phyloP scores from a whole-genome alignment of 805 yeast genomes.

The Metschnikowia santaceciliae region DNA sequence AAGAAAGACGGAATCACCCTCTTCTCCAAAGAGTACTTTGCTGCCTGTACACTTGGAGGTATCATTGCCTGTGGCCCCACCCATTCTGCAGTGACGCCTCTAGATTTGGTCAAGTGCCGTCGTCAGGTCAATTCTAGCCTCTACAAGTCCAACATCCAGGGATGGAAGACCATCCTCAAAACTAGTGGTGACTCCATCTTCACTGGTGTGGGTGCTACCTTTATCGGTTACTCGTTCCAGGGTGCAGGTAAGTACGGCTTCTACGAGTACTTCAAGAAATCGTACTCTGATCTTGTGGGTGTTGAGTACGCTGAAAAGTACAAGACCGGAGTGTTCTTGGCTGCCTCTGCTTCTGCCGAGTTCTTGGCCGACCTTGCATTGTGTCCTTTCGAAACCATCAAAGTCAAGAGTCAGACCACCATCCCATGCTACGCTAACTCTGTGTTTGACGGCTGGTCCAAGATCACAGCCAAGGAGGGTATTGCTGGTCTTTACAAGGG shows the following conservation, averaged over 20 bases:
- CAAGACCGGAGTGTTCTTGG: constrained; percentile 70
- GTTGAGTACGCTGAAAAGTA: constrained; percentile 56
- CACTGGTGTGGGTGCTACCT: constrained; percentile 91
- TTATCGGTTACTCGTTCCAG: constrained; percentile 88
- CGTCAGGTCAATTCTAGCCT: constrained; percentile 76
- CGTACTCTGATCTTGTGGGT: constrained; percentile 66
- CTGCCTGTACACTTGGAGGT: constrained; percentile 76
- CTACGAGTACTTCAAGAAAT: constrained; percentile 85
- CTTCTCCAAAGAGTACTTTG: constrained; percentile 60
- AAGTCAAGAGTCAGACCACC: constrained; percentile 90
- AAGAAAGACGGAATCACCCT: constrained; percentile 40
- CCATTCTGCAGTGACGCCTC: constrained; percentile 87
- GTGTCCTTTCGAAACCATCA: constrained; percentile 94
- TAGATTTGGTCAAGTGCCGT: constrained; percentile 91
- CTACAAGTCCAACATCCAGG: constrained; percentile 74
- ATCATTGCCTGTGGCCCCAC: constrained; percentile 94
- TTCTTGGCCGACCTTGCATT: constrained; percentile 84
- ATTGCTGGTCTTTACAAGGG: constrained; percentile 80
- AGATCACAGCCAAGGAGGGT: constrained; percentile 66
- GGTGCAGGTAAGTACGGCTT: constrained; percentile 98
- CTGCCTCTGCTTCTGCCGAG: constrained; percentile 92
- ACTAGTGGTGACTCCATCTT: constrained; percentile 77
- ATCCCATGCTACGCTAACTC: constrained; percentile 76
- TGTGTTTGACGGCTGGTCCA: constrained; percentile 62
- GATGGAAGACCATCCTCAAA: constrained; percentile 71